Evolutionary conservation across 805 yeast genomes (phyloP).

Genomic region (Allodekkera sacchari): DNA sequence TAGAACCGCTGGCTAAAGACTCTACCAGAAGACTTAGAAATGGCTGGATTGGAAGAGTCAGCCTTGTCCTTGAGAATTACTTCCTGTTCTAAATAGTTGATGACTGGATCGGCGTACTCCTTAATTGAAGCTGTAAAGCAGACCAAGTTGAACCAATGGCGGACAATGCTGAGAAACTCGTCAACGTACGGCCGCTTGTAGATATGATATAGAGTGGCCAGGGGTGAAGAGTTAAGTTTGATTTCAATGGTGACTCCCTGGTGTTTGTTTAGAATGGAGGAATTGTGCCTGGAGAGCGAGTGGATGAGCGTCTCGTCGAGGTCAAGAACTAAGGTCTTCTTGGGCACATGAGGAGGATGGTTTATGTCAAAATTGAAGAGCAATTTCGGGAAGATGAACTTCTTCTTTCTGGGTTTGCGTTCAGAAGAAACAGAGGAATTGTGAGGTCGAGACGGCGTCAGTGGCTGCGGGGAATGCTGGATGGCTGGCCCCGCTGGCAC

Average conservation of each 20-base stretch:
- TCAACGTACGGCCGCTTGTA: slow-evolving; percentile 91
- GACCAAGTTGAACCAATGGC: slow-evolving; percentile 81
- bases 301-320: slow-evolving; percentile 93
- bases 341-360: slow-evolving; percentile 23
- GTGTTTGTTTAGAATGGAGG: slow-evolving; percentile 33
- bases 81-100: slow-evolving; percentile 80
- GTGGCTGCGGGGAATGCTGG: slow-evolving; percentile 1
- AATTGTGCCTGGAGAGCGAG: slow-evolving; percentile 64
- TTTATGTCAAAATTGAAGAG: slow-evolving; percentile 25
- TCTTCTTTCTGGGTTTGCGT: slow-evolving; percentile 14
- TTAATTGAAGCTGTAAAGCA: slow-evolving; percentile 91
- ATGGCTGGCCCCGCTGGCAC: slow-evolving; percentile 4
- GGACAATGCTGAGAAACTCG: slow-evolving; percentile 66
- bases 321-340: slow-evolving; percentile 74
- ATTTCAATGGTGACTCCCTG: slow-evolving; percentile 78
- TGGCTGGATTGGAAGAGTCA: slow-evolving; percentile 4
- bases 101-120: slow-evolving; percentile 96
- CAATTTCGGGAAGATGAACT: slow-evolving; percentile 26
- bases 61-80: slow-evolving; percentile 23
- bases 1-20: slow-evolving; percentile 57
- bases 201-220: slow-evolving; percentile 80
- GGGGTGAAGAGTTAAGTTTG: slow-evolving; percentile 46
- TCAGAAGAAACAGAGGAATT: slow-evolving; percentile 1
- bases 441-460: not conserved
- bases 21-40: slow-evolving; percentile 14